A percentile compares a stretch with the other conserved stretches of the same genome.
phyloP scores from a whole-genome alignment of 768 basidiomycete species.

The Mycena crocata region DNA sequence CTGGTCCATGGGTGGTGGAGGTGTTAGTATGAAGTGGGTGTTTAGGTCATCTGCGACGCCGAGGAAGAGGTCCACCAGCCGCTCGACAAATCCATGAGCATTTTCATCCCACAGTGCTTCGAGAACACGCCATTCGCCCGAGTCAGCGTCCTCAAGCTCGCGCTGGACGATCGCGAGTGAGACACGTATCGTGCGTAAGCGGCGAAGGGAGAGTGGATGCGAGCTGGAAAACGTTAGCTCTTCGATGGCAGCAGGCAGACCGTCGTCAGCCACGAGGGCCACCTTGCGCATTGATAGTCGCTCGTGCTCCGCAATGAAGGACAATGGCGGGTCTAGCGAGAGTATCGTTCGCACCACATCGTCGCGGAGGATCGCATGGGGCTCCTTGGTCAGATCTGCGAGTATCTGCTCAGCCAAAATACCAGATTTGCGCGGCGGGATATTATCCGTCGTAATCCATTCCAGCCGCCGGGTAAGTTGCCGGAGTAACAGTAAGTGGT shows the following conservation, averaged over 20 bases:
- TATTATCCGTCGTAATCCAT: slow-evolving; percentile 75
- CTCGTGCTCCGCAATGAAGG: slow-evolving; percentile 71
- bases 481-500: slow-evolving; percentile 76
- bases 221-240: slow-evolving; percentile 64
- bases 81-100: slow-evolving; percentile 65
- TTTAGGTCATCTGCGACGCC: slow-evolving; percentile 66
- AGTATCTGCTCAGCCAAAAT: slow-evolving; percentile 79
- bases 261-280: slow-evolving; percentile 77
- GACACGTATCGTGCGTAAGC: slow-evolving; percentile 71
- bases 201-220: slow-evolving; percentile 62
- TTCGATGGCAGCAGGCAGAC: slow-evolving; percentile 70
- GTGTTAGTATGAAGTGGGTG: slow-evolving; percentile 59
- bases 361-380: slow-evolving; percentile 66
- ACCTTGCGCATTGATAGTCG: slow-evolving; percentile 68
- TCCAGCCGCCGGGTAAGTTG: slow-evolving; percentile 79
- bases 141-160: slow-evolving; percentile 62
- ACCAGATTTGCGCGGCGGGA: slow-evolving; percentile 70
- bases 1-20: slow-evolving; percentile 51
- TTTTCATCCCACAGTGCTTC: slow-evolving; percentile 72
- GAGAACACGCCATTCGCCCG: slow-evolving; percentile 67
- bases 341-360: slow-evolving; percentile 71
- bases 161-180: slow-evolving; percentile 67
- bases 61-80: slow-evolving; percentile 64
- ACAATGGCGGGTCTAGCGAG: slow-evolving; percentile 68
- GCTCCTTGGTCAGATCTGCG: slow-evolving; percentile 68